These are phyloP conservation scores for Backusella australiensis DNA, from an alignment of 192 early-diverging fungal species.

Conservation along the genomic window DNA sequence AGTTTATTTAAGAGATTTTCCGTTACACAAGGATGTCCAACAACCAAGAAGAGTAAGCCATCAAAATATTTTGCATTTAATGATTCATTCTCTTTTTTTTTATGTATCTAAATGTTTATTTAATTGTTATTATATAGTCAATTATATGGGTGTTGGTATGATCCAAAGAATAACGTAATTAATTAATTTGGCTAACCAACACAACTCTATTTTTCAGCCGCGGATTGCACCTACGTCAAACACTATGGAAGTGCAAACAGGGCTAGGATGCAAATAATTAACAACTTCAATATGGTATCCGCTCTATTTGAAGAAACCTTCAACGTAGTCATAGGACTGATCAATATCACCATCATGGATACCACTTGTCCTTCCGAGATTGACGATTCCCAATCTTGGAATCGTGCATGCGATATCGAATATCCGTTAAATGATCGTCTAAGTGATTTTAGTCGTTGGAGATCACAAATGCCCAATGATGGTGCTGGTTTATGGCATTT, in stretches of 20 bases:
- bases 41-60: constrained; percentile 12
- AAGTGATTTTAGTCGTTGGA: constrained; percentile 88
- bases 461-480: constrained; percentile 66
- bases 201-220: constrained; percentile 37
- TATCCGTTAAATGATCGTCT: constrained; percentile 76
- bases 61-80: neutral
- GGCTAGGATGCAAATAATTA: constrained; percentile 71
- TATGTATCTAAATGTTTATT: neutral
- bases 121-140: constrained; percentile 16
- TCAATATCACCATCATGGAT: constrained; percentile 71
- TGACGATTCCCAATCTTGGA: constrained; percentile 59
- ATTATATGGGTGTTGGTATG: constrained; percentile 38
- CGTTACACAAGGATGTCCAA: constrained; percentile 3
- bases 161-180: neutral
- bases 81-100: neutral
- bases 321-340: constrained; percentile 81
- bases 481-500: constrained; percentile 89
- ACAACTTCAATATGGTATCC: constrained; percentile 81
- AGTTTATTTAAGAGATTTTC: neutral
- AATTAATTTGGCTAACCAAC: neutral
- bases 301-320: constrained; percentile 83
- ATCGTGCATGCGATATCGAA: constrained; percentile 63
- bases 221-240: constrained; percentile 71
- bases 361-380: constrained; percentile 52
- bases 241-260: constrained; percentile 51